Evolutionary conservation across 768 basidiomycete genomes (phyloP), one percentile per base, ranked within the genome.

Genomic region (Megacollybia marginata): DNA sequence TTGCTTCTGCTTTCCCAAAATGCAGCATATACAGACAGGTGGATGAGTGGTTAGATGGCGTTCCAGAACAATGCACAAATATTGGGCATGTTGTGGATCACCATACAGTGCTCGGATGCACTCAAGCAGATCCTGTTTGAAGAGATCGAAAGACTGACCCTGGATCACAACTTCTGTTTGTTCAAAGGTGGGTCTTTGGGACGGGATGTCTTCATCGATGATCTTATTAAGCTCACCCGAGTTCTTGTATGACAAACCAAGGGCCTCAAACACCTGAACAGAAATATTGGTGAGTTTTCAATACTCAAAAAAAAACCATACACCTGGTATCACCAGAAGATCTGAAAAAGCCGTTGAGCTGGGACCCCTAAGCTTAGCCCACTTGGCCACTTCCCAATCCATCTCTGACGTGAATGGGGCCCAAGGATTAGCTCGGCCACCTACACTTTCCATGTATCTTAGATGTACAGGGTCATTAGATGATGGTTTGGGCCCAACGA

Each of bases 281-380:
- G 23, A 54, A 18, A 52, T 53, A 44, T 19, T 8, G 33, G 44
- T 18, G 43, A n/a, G 34, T 19, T 16, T 2, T 18, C 44, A 12
- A 28, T 19, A 33, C 48, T 12, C 48, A 28, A 16, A 20, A 5
- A 28, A 28, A 28, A n/a, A 35, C 65, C 67, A 43, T 56, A 71
- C 69, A 8, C 65, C 71, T 2, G 67, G 57, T 49, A 76, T 75
- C 1, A 43, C 50, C 6, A 75, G 53, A 0, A 75, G 49, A 0
- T 74, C 69, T 0, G 64, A 52, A 15, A 74, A 55, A 2, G 65
- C 65, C 1, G 59, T 67, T 9, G 67, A 66, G 1, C 65, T 55
- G 7, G 58, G 38, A 0, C 63, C 65, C 3, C 53, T 48, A 16
- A 60, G 49, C 49, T 68, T 69, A 2, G 64, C 65, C 64, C 67